Evolutionary conservation across 495 filamentous ascomycete genomes (phyloP).

Genomic region (Neurospora sp.): DNA sequence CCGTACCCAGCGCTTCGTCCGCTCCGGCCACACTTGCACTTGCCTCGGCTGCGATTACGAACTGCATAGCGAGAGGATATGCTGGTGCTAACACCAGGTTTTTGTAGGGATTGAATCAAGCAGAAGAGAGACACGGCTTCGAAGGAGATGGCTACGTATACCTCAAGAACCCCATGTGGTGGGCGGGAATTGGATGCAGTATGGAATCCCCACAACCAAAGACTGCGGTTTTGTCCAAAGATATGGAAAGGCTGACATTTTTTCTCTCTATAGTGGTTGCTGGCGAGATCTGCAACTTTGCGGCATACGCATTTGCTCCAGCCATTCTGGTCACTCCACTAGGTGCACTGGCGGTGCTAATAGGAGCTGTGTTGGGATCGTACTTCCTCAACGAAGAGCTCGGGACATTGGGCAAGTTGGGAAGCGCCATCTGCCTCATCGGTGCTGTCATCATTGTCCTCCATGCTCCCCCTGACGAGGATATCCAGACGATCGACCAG

Average conservation of each 20-base stretch:
- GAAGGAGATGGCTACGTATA: constrained; percentile 95
- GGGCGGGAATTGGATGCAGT: constrained; percentile 85
- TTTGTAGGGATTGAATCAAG: constrained; percentile 72
- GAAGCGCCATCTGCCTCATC: constrained; percentile 91
- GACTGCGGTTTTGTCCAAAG: background rate
- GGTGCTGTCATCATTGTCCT: constrained; percentile 96
- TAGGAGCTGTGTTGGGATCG: constrained; percentile 87
- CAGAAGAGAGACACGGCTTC: constrained; percentile 84
- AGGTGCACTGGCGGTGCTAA: constrained; percentile 85
- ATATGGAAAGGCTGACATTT: constrained; percentile 12
- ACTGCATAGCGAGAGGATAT: background rate
- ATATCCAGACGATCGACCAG: constrained; percentile 76
- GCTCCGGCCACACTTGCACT: background rate
- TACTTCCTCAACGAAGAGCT: constrained; percentile 88
- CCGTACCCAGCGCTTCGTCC: constrained; percentile 2
- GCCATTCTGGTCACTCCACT: constrained; percentile 94
- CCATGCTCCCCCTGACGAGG: constrained; percentile 88
- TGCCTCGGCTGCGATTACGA: background rate
- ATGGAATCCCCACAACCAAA: constrained; percentile 22
- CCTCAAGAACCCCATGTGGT: constrained; percentile 86
- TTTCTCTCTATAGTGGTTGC: constrained; percentile 47
- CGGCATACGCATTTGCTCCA: constrained; percentile 94
- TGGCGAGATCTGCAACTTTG: constrained; percentile 92
- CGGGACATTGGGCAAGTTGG: constrained; percentile 81
- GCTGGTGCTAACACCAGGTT: constrained; percentile 13